Conservation (phyloP, 2,329 filamentous ascomycete species). For the Chaetoscypha palmicola region DNA sequence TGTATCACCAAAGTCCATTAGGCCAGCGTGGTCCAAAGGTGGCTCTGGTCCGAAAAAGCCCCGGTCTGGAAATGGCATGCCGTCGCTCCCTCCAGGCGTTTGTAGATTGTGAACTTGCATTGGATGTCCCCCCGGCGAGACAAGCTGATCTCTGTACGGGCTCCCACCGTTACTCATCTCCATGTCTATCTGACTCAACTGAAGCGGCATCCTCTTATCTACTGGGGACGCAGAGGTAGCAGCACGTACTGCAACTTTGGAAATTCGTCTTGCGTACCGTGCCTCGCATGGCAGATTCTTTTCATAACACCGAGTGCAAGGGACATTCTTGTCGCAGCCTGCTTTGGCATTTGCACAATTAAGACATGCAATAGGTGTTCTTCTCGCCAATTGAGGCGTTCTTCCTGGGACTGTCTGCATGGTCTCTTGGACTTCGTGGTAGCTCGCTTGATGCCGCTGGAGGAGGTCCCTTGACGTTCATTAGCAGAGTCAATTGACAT, state of each 20-base stretch:
- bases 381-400: constrained; percentile 35
- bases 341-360: constrained; percentile 46
- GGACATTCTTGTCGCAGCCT: constrained; percentile 43
- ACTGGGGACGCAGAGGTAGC: constrained; percentile 1
- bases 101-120: not conserved
- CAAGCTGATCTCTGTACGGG: not conserved
- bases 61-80: constrained; percentile 1
- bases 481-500: constrained; percentile 12
- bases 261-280: constrained; percentile 44
- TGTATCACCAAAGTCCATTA: constrained; percentile 6
- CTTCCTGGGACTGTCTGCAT: constrained; percentile 39
- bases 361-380: constrained; percentile 42
- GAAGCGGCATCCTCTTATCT: constrained; percentile 2
- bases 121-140: not conserved
- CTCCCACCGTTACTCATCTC: constrained; percentile 2
- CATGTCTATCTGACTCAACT: constrained; percentile 4
- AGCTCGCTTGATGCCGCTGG: constrained; percentile 44
- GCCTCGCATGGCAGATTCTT: constrained; percentile 43
- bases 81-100: not conserved
- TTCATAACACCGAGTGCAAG: constrained; percentile 42
- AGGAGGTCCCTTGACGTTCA: constrained; percentile 38
- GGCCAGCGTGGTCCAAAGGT: not conserved
- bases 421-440: constrained; percentile 43
- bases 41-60: constrained; percentile 1
- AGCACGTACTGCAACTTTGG: constrained; percentile 32